Evolutionary conservation across 2,329 filamentous ascomycete species (phyloP), one percentile per base, ranked within the genome.

Genomic region (Anthostomella pinea): DNA sequence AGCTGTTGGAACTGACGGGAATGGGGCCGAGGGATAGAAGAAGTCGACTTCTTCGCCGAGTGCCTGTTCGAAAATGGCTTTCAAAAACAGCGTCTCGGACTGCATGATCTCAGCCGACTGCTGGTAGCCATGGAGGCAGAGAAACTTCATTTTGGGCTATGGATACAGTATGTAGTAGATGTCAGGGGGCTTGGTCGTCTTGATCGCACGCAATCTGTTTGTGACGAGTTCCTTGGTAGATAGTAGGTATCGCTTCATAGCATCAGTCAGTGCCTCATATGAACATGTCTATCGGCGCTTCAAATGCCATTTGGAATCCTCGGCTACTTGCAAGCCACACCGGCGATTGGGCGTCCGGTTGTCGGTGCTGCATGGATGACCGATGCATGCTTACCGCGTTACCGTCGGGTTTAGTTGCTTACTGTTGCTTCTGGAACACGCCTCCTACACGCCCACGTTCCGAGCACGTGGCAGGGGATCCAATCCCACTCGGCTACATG

Each of bases 91-190:
- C 5, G 39, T 43, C 20, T 43, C 39, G 28, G 39, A 39, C 35
- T 43, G 39, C 39, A 43, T 43, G 15, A 43, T 43, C 20, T 30
- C 39, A 43, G 39, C 39, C 26, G 39, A 43, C 19, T 43, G 39
- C 39, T 43, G 39, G 9, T 43, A 43, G 3, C 39, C 39, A 22
- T 43, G 39, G n/a, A 43, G 39, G 24, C 39, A 43, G 19, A 43
- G 39, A 20, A 43, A 39, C 28, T 43, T 43, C 39, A 43, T 43
- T 32, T 37, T 41, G 13, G 21, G 15, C 16, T 18, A 22, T 13
- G 25, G 25, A 28, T n/a, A 28, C 25, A 28, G 25, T n/a, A 3
- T n/a, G 13, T 28, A 15, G 25, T 13, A 28, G 13, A 13, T 28
- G 25, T n/a, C 25, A 15, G 15, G 6, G 15, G 15, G 3, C 25